phyloP scores from a whole-genome alignment of 345 rosid species.

The Pistacia vera region DNA sequence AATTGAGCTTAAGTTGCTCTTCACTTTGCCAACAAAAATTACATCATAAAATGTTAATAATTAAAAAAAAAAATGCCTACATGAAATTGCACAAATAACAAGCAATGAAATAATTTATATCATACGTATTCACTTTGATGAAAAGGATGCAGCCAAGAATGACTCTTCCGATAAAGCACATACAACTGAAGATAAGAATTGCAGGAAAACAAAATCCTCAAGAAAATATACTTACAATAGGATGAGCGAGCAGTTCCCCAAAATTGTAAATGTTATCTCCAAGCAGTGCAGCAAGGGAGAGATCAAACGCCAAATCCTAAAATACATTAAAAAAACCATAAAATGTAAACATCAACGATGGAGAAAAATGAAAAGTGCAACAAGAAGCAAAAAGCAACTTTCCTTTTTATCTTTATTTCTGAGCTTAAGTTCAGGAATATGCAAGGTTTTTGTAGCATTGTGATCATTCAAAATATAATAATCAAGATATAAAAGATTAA shows the following conservation, averaged over 20 bases:
- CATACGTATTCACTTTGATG: neutral
- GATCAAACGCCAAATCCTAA: constrained; percentile 97
- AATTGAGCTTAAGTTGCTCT: neutral
- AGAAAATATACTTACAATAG: constrained; percentile 70
- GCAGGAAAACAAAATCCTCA: constrained; percentile 1
- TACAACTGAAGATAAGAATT: neutral
- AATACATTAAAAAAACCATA: constrained; percentile 18
- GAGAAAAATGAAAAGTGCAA: constrained; percentile 2
- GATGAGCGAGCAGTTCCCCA: constrained; percentile 98
- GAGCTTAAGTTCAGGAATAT: neutral
- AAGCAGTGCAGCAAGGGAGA: constrained; percentile 95
- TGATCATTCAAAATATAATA: neutral
- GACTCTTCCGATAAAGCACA: neutral
- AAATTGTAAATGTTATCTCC: constrained; percentile 99
- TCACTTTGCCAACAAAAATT: neutral
- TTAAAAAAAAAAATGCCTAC: neutral
- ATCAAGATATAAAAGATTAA: neutral
- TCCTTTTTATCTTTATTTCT: neutral
- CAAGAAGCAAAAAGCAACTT: neutral
- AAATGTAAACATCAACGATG: constrained; percentile 17
- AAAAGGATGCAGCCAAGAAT: neutral
- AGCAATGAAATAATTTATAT: neutral
- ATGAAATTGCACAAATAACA: constrained; percentile 9
- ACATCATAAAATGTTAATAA: neutral
- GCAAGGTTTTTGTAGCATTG: neutral